Percentiles rank a stretch among this genome's conserved stretches.
phyloP scores from a whole-genome alignment of 1,284 basidiomycete species.

The Ganoderma sp. region DNA sequence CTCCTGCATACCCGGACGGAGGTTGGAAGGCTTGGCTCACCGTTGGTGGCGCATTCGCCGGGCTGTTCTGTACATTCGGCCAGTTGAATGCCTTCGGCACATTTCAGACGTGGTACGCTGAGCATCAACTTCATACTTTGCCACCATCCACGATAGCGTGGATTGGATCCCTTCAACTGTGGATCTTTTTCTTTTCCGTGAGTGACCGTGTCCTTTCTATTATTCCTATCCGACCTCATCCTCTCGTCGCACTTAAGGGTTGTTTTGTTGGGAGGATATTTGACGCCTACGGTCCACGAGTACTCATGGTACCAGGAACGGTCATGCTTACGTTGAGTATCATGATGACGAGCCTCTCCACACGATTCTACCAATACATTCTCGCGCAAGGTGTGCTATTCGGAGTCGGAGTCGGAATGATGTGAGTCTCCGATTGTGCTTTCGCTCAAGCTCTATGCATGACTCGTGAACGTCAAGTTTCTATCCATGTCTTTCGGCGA shows the following conservation, averaged over 20 bases:
- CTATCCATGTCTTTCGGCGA: slow-evolving; percentile 48
- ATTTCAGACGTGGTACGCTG: slow-evolving; percentile 49
- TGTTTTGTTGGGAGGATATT: slow-evolving; percentile 32
- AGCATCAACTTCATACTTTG: slow-evolving; percentile 41
- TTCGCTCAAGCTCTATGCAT: slow-evolving; percentile 6
- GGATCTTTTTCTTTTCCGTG: slow-evolving; percentile 43
- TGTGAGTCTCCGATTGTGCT: slow-evolving; percentile 26
- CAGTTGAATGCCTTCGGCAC: slow-evolving; percentile 41
- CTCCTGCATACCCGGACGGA: slow-evolving; percentile 36
- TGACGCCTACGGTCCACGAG: slow-evolving; percentile 34
- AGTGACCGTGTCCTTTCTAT: slow-evolving; percentile 17
- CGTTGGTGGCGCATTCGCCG: slow-evolving; percentile 38
- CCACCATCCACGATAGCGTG: slow-evolving; percentile 48
- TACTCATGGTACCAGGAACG: slow-evolving; percentile 33
- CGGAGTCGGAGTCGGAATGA: slow-evolving; percentile 28
- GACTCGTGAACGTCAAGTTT: slow-evolving; percentile 40
- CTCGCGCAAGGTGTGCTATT: slow-evolving; percentile 58
- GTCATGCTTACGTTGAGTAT: slow-evolving; percentile 34
- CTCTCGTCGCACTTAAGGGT: slow-evolving; percentile 15
- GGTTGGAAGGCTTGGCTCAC: slow-evolving; percentile 43
- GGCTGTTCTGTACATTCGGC: slow-evolving; percentile 42
- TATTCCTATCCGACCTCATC: background rate
- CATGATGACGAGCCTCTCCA: slow-evolving; percentile 47
- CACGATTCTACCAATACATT: slow-evolving; percentile 62
- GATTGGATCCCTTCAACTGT: slow-evolving; percentile 51